Evolutionary conservation across 306 rosid species (phyloP).

Genomic region (Spatholobus suberectus): DNA sequence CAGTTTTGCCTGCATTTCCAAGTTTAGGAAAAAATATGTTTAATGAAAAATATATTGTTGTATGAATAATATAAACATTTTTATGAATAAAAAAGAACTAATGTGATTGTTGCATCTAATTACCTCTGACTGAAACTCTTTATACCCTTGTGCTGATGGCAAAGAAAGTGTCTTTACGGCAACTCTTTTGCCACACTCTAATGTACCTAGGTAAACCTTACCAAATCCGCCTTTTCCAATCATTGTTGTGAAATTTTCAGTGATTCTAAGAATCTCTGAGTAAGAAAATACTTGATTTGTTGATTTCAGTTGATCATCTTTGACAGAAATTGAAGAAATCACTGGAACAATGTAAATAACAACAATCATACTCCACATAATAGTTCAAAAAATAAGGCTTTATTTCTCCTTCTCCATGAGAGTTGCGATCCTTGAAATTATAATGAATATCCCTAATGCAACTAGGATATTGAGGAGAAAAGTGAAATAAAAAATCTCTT

Average conservation of each 20-base stretch:
- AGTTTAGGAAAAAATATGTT: background rate
- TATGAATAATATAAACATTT: background rate
- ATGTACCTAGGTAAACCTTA: slow-evolving; percentile 44
- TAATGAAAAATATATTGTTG: background rate
- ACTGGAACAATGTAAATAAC: slow-evolving; percentile 23
- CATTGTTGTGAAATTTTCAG: slow-evolving; percentile 29
- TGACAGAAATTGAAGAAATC: background rate
- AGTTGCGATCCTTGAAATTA: background rate
- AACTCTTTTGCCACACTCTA: slow-evolving; percentile 38
- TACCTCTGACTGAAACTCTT: slow-evolving; percentile 44
- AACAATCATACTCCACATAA: background rate
- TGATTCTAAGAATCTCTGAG: slow-evolving; percentile 18
- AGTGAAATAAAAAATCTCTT: background rate
- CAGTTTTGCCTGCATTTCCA: slow-evolving; percentile 50
- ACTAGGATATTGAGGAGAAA: background rate
- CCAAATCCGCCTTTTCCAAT: slow-evolving; percentile 64
- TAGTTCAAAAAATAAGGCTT: background rate
- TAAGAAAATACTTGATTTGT: background rate
- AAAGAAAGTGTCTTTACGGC: slow-evolving; percentile 42
- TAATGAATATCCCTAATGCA: background rate
- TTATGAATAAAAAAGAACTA: background rate
- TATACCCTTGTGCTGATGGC: slow-evolving; percentile 48
- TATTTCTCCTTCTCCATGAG: background rate
- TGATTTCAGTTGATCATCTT: background rate
- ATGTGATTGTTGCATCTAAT: background rate